These are phyloP conservation scores for Plectosphaerella plurivora DNA, from an alignment of 2,329 filamentous ascomycete species.

Conservation along the genomic window DNA sequence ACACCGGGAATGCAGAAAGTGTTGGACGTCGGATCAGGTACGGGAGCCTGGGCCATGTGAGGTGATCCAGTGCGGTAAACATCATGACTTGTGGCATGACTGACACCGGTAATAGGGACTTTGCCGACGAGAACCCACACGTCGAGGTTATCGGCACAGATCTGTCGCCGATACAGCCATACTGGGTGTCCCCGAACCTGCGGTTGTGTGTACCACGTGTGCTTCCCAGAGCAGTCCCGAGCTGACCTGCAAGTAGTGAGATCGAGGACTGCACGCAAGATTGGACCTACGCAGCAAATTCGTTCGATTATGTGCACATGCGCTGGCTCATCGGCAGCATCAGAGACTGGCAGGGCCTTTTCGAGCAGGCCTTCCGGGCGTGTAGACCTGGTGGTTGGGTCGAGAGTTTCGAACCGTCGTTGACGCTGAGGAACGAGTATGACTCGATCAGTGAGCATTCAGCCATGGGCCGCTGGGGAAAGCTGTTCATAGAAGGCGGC, in stretches of 20 bases:
- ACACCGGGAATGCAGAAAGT: too few species aligned
- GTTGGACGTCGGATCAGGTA: background rate
- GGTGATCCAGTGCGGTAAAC: background rate
- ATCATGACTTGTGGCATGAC: background rate
- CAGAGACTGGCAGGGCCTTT: constrained; percentile 45
- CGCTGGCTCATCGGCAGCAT: constrained; percentile 49
- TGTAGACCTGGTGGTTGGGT: constrained; percentile 42
- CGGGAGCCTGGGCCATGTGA: constrained; percentile 8
- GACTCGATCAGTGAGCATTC: constrained; percentile 19
- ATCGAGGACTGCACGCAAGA: constrained; percentile 56
- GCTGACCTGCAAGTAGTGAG: constrained; percentile 17
- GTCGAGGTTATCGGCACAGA: constrained; percentile 48
- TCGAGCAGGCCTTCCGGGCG: constrained; percentile 41
- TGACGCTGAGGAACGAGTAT: constrained; percentile 20
- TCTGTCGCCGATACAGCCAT: constrained; percentile 51
- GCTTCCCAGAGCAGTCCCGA: constrained; percentile 24
- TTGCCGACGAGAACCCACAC: constrained; percentile 35
- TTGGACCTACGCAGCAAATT: constrained; percentile 40
- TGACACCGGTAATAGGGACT: constrained; percentile 24
- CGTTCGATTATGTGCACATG: constrained; percentile 56
- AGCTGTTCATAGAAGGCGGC: constrained; percentile 27
- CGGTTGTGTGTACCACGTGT: constrained; percentile 39
- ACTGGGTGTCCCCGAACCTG: constrained; percentile 15
- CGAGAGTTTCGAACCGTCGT: constrained; percentile 30
- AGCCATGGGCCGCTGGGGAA: constrained; percentile 27